Percentiles rank a stretch among this genome's conserved stretches.
Evolutionary conservation across 1,284 basidiomycete genomes (phyloP).

Genomic region (Flammula alnicola): DNA sequence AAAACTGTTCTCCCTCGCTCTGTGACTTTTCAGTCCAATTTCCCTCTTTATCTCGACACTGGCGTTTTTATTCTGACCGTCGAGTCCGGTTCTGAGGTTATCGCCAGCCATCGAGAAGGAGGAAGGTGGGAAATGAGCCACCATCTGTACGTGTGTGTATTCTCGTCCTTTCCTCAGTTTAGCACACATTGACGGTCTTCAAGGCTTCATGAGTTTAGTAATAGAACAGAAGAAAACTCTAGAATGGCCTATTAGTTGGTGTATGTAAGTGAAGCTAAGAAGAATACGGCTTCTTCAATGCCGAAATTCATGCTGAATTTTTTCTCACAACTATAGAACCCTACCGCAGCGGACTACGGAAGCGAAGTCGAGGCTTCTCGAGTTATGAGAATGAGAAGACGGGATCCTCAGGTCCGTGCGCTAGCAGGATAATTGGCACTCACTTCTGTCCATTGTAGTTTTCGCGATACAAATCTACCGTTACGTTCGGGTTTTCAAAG

Average conservation of each 20-base stretch:
- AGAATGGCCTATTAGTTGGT: too few relatives aligned
- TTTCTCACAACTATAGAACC: neutral
- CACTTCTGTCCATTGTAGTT: neutral
- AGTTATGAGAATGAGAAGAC: slow-evolving; percentile 3
- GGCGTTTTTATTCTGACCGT: neutral
- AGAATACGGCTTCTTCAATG: too few relatives aligned
- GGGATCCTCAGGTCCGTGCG: slow-evolving; percentile 8
- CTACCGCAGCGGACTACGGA: slow-evolving; percentile 9
- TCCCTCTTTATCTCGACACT: neutral
- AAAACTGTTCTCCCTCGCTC: neutral
- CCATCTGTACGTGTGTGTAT: too few relatives aligned
- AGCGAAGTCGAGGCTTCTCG: slow-evolving; percentile 1
- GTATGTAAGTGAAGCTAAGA: too few relatives aligned
- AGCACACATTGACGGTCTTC: too few relatives aligned
- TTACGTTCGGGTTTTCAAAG: slow-evolving; percentile 1
- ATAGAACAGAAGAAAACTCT: too few relatives aligned
- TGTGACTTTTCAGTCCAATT: neutral
- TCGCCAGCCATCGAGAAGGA: too few relatives aligned
- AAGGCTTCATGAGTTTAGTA: too few relatives aligned
- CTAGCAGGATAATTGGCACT: slow-evolving; percentile 3
- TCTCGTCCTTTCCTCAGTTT: too few relatives aligned
- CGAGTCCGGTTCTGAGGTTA: too few relatives aligned
- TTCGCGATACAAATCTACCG: neutral
- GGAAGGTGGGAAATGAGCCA: too few relatives aligned
- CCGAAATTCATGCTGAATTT: neutral